These are phyloP conservation scores for Aspergillus wentii DNA, from an alignment of 495 filamentous ascomycete genomes.

Conservation along the genomic window DNA sequence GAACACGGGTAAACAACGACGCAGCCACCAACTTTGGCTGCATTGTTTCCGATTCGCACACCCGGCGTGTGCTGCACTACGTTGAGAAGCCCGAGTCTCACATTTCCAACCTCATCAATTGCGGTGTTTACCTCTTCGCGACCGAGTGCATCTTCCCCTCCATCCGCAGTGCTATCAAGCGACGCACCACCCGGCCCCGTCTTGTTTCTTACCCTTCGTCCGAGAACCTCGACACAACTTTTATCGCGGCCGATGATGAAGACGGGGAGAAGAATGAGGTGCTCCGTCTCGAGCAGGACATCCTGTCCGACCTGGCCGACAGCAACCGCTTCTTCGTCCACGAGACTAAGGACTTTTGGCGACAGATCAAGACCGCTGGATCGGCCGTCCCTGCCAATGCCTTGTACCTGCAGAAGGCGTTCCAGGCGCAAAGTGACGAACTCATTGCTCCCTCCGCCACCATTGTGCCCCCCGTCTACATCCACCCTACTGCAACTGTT, in stretches of 20 bases:
- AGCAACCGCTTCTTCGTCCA: conserved; percentile 98
- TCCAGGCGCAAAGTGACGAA: conserved; percentile 77
- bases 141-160: conserved; percentile 95
- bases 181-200: conserved; percentile 84
- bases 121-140: conserved; percentile 95
- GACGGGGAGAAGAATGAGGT: conserved; percentile 79
- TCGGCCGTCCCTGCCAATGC: conserved; percentile 97
- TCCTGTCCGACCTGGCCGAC: conserved; percentile 92
- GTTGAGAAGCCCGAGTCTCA: conserved; percentile 99
- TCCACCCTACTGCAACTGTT: conserved; percentile 90
- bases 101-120: conserved; percentile 99
- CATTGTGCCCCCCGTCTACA: conserved; percentile 92
- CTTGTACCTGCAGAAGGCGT: conserved; percentile 92
- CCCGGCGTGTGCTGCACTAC: conserved; percentile 95
- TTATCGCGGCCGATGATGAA: conserved; percentile 69
- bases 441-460: conserved; percentile 80
- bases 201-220: conserved; percentile 91
- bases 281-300: conserved; percentile 94
- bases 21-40: conserved; percentile 95
- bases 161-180: conserved; percentile 93
- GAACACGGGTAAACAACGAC: conserved; percentile 87
- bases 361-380: conserved; percentile 98
- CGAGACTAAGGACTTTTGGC: conserved; percentile 99
- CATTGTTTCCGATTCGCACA: conserved; percentile 93
- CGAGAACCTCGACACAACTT: conserved; percentile 83